A percentile compares a stretch with the other conserved stretches of the same genome.
phyloP scores from a whole-genome alignment of 495 filamentous ascomycete species.

The Aspergillus mulundensis region DNA sequence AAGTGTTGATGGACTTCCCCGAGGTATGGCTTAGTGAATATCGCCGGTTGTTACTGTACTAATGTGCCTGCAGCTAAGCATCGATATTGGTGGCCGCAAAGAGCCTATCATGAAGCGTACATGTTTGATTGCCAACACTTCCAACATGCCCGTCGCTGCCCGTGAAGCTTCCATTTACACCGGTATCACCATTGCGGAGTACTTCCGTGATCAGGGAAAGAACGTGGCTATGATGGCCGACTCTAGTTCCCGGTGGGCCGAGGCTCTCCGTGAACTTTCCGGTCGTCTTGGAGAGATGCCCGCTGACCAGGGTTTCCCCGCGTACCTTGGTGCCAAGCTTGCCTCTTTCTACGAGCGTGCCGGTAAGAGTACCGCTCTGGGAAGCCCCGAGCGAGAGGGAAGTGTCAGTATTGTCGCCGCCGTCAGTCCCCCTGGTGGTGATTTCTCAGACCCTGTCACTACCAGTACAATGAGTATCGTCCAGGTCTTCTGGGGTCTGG shows the following conservation, averaged over 20 bases:
- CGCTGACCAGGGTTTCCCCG: conserved; percentile 98
- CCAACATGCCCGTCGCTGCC: conserved; percentile 99
- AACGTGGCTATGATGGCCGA: conserved; percentile 99
- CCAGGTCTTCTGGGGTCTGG: conserved; percentile 98
- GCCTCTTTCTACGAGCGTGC: conserved; percentile 99
- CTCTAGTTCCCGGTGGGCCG: conserved; percentile 96
- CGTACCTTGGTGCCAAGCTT: conserved; percentile 93
- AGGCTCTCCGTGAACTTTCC: conserved; percentile 97
- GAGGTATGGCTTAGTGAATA: conserved; percentile 47
- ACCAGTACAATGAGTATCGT: conserved; percentile 93
- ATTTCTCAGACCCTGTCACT: conserved; percentile 99
- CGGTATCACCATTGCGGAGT: conserved; percentile 95
- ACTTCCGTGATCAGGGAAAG: conserved; percentile 98
- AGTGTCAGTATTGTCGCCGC: conserved; percentile 98
- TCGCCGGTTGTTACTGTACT: not conserved
- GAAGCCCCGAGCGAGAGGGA: conserved; percentile 80
- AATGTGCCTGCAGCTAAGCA: conserved; percentile 59
- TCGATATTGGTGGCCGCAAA: conserved; percentile 83
- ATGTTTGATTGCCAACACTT: conserved; percentile 96
- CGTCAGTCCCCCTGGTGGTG: conserved; percentile 94
- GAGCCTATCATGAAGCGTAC: conserved; percentile 99
- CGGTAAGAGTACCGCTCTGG: conserved; percentile 77
- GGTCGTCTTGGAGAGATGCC: conserved; percentile 99
- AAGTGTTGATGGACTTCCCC: conserved; percentile 99
- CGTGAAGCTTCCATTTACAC: conserved; percentile 99